Conservation (phyloP, 116 monocot species). For the Posidonia oceanica region DNA sequence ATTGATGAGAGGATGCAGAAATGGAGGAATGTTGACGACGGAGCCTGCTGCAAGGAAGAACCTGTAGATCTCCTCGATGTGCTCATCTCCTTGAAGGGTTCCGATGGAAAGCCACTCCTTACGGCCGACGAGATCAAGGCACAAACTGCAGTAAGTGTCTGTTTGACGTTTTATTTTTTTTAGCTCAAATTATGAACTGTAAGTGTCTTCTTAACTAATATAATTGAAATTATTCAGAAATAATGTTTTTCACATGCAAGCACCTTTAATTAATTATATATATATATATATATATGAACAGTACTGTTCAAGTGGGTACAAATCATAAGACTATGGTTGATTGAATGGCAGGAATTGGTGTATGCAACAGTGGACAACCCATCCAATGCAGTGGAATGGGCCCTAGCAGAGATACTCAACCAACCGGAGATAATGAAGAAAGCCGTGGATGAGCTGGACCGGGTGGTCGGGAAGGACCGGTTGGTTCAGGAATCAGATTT, state of each 20-base stretch:
- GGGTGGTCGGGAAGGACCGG: slow-evolving; percentile 13
- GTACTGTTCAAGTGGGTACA: neutral
- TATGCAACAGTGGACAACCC: slow-evolving; percentile 16
- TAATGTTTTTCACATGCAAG: neutral
- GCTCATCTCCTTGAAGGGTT: slow-evolving; percentile 19
- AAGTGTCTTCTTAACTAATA: neutral
- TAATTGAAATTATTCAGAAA: neutral
- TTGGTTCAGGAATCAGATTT: slow-evolving; percentile 21
- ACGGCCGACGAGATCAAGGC: slow-evolving; percentile 36
- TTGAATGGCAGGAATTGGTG: slow-evolving; percentile 7
- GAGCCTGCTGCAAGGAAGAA: slow-evolving; percentile 5
- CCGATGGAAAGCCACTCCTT: slow-evolving; percentile 15
- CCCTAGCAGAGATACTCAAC: slow-evolving; percentile 18
- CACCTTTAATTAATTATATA: too few species aligned
- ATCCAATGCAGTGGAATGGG: slow-evolving; percentile 13
- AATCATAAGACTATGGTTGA: neutral
- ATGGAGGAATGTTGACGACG: too few species aligned
- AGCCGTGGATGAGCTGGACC: slow-evolving; percentile 11
- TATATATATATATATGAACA: neutral
- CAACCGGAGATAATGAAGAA: slow-evolving; percentile 3
- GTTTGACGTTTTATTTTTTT: neutral
- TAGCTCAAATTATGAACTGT: too few species aligned
- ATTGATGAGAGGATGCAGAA: slow-evolving; percentile 19
- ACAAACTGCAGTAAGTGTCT: slow-evolving; percentile 2
- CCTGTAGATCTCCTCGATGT: slow-evolving; percentile 26